Evolutionary conservation across 2,329 filamentous ascomycete genomes (phyloP).

Genomic region (Fusarium pseudonygamai): DNA sequence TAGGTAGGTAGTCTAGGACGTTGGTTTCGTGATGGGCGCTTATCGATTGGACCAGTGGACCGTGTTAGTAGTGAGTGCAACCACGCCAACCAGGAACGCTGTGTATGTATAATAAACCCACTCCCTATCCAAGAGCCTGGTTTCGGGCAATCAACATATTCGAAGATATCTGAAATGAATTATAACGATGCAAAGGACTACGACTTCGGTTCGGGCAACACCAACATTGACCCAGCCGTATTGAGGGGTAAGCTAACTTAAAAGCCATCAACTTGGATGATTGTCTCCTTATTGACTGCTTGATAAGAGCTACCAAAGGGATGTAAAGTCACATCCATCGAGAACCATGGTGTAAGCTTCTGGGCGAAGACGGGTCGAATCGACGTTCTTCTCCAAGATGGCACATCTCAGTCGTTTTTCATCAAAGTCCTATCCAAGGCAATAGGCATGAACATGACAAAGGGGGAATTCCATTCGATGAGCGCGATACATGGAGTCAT

Average conservation of each 20-base stretch:
- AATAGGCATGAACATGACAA: background rate
- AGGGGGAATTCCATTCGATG: background rate
- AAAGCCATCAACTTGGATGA: too few relatives aligned
- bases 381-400: accelerated
- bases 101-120: background rate
- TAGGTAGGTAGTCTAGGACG: too few relatives aligned
- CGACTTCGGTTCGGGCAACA: background rate
- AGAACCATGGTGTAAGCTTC: background rate
- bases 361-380: background rate
- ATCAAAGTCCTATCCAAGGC: background rate
- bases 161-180: background rate
- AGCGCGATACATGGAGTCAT: background rate
- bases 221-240: background rate
- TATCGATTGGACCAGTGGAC: too few relatives aligned
- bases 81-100: too few relatives aligned
- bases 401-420: background rate
- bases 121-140: background rate
- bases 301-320: background rate
- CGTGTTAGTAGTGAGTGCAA: too few relatives aligned
- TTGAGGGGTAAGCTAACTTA: background rate
- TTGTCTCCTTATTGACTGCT: background rate
- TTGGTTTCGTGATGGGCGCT: too few relatives aligned
- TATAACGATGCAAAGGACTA: background rate
- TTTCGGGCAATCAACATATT: background rate
- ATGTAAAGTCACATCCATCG: background rate